Percentiles rank a stretch among this genome's conserved stretches.
Conservation (phyloP, 441 rosid genomes). For the Gossypium aridum region DNA sequence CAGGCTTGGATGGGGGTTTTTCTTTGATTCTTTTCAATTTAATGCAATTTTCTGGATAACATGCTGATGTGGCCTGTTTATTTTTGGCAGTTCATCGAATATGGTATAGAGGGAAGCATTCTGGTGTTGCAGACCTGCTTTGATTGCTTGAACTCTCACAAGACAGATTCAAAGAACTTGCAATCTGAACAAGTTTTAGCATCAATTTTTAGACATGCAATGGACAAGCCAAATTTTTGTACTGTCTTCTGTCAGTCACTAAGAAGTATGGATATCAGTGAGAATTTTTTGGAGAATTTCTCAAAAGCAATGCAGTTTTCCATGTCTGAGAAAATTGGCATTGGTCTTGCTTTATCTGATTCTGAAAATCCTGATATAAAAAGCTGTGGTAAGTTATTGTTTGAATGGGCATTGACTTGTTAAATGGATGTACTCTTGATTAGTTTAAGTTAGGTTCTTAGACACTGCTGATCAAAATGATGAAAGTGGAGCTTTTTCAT, state of each 20-base stretch:
- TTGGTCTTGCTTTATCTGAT: constrained; percentile 70
- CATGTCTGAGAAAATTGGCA: constrained; percentile 54
- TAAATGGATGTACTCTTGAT: constrained; percentile 1
- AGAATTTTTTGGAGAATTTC: constrained; percentile 46
- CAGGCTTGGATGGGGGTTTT: not conserved
- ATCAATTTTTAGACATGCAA: constrained; percentile 45
- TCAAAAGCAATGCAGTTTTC: constrained; percentile 48
- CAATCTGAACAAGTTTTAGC: constrained; percentile 51
- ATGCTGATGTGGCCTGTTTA: not conserved
- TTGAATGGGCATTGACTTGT: not conserved
- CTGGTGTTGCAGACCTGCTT: constrained; percentile 58
- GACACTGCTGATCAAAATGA: not conserved
- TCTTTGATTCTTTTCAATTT: not conserved
- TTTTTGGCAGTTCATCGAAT: constrained; percentile 50
- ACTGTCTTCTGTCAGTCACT: constrained; percentile 63
- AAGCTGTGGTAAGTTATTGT: constrained; percentile 41
- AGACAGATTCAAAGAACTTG: constrained; percentile 31
- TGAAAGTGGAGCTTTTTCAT: constrained; percentile 1
- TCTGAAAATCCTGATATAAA: constrained; percentile 48
- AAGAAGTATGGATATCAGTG: constrained; percentile 38
- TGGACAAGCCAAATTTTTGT: constrained; percentile 58
- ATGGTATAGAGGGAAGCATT: constrained; percentile 57
- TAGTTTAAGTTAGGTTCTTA: not conserved
- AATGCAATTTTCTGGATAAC: not conserved
- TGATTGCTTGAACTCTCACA: constrained; percentile 42